Evolutionary conservation across 2,329 filamentous ascomycete genomes (phyloP).

Genomic region (Penicillium nordicum): DNA sequence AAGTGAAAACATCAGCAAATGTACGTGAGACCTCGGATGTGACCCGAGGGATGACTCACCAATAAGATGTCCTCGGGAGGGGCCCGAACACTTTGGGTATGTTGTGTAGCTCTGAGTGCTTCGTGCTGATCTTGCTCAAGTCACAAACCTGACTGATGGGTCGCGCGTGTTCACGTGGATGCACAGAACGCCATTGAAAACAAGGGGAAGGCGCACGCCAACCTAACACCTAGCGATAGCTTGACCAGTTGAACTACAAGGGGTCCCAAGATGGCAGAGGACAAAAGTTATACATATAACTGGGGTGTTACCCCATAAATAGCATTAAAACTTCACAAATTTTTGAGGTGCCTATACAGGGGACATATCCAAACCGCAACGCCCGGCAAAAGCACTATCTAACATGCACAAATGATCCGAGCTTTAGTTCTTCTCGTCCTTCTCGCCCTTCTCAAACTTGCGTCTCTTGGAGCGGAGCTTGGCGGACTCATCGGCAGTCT

Average conservation of each 20-base stretch:
- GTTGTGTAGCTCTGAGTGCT: too few species aligned
- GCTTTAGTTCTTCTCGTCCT: constrained; percentile 6
- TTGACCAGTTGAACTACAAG: neutral
- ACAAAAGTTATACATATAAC: constrained; percentile 2
- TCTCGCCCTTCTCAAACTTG: constrained; percentile 66
- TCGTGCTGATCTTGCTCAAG: too few species aligned
- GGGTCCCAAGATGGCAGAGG: neutral
- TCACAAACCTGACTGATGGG: too few species aligned
- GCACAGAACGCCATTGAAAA: neutral
- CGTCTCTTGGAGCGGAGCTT: constrained; percentile 84
- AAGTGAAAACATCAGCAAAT: neutral
- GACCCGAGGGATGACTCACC: constrained; percentile 7
- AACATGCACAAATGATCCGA: constrained; percentile 10
- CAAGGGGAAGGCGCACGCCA: neutral
- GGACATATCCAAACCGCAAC: constrained; percentile 26
- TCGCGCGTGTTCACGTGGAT: neutral
- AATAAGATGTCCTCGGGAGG: neutral
- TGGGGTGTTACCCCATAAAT: constrained; percentile 3
- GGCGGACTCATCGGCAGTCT: constrained; percentile 86
- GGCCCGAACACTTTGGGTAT: too few species aligned
- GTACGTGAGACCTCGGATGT: neutral
- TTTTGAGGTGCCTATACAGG: constrained; percentile 29
- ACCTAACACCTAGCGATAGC: too few species aligned
- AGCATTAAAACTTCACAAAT: constrained; percentile 19
- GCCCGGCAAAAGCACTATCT: constrained; percentile 18